Percentiles rank a stretch among this genome's conserved stretches.
Conservation (phyloP, 306 rosid species). For the Rubus parviflorus region DNA sequence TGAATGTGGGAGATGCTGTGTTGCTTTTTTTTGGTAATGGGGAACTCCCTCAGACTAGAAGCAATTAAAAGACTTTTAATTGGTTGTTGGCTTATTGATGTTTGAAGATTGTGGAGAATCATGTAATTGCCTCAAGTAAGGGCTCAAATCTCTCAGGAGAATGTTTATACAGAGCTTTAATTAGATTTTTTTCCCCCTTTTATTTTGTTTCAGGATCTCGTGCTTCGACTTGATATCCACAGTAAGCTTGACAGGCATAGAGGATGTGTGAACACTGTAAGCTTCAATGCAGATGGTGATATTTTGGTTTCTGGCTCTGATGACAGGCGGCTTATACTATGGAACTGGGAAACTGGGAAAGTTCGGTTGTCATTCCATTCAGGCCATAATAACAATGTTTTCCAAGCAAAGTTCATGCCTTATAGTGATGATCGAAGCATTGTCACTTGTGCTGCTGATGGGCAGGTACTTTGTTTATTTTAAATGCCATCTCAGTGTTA, state of each 20-base stretch:
- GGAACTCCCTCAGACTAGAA: too few relatives aligned
- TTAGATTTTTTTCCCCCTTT: neutral
- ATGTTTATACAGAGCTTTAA: neutral
- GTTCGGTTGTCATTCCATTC: constrained; percentile 57
- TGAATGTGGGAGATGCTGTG: too few relatives aligned
- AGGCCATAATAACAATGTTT: constrained; percentile 70
- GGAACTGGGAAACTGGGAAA: constrained; percentile 76
- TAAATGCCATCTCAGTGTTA: neutral
- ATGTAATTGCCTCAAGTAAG: neutral
- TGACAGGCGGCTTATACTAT: constrained; percentile 70
- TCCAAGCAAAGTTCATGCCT: constrained; percentile 84
- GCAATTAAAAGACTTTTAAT: too few relatives aligned
- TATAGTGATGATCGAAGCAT: constrained; percentile 65
- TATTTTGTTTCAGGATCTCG: constrained; percentile 58
- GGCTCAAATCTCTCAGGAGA: neutral
- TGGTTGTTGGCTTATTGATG: neutral
- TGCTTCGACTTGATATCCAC: constrained; percentile 64
- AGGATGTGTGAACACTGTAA: constrained; percentile 81
- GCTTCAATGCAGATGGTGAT: constrained; percentile 78
- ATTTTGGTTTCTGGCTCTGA: constrained; percentile 82
- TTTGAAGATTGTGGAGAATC: neutral
- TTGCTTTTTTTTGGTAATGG: too few relatives aligned
- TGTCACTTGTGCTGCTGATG: constrained; percentile 93
- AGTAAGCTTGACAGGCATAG: constrained; percentile 67
- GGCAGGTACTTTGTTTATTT: constrained; percentile 54